These are phyloP conservation scores for Boletellus dicymbophilus DNA, from an alignment of 1,284 basidiomycete genomes.

Conservation along the genomic window DNA sequence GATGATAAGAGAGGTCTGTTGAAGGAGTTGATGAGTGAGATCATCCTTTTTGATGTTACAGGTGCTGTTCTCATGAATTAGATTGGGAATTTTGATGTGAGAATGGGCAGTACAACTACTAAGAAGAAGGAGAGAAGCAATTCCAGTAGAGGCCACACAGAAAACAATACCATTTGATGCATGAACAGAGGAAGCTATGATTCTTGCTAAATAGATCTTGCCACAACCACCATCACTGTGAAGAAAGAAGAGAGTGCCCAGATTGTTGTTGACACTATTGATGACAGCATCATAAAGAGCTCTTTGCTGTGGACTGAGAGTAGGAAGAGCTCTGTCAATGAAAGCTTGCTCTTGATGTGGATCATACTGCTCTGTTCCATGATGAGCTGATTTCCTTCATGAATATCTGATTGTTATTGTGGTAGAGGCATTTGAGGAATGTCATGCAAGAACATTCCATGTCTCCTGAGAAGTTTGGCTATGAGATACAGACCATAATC, in stretches of 20 bases:
- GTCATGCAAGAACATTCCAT: slow-evolving; percentile 23
- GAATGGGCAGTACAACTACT: slow-evolving; percentile 15
- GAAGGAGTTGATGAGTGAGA: background rate
- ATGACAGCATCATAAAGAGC: slow-evolving; percentile 12
- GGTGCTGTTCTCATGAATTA: background rate
- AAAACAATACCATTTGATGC: slow-evolving; percentile 35
- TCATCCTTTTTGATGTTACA: background rate
- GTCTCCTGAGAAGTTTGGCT: slow-evolving; percentile 28
- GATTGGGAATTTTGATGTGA: slow-evolving; percentile 12
- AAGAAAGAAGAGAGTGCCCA: slow-evolving; percentile 39
- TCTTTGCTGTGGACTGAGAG: slow-evolving; percentile 10
- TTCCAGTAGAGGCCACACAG: slow-evolving; percentile 31
- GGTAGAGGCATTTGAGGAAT: slow-evolving; percentile 36
- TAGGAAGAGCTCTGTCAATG: slow-evolving; percentile 9
- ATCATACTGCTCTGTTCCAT: slow-evolving; percentile 39
- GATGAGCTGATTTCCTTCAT: slow-evolving; percentile 36
- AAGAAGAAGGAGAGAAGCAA: slow-evolving; percentile 13
- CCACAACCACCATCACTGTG: slow-evolving; percentile 48
- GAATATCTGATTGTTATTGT: slow-evolving; percentile 28
- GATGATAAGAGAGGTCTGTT: background rate
- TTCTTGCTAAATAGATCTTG: slow-evolving; percentile 50
- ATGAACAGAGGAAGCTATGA: slow-evolving; percentile 35
- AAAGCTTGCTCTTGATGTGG: slow-evolving; percentile 6
- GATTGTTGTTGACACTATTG: slow-evolving; percentile 3
- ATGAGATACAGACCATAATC: slow-evolving; percentile 43